These are phyloP conservation scores for Kandelia obovata DNA, from an alignment of 345 rosid species.

Conservation along the genomic window DNA sequence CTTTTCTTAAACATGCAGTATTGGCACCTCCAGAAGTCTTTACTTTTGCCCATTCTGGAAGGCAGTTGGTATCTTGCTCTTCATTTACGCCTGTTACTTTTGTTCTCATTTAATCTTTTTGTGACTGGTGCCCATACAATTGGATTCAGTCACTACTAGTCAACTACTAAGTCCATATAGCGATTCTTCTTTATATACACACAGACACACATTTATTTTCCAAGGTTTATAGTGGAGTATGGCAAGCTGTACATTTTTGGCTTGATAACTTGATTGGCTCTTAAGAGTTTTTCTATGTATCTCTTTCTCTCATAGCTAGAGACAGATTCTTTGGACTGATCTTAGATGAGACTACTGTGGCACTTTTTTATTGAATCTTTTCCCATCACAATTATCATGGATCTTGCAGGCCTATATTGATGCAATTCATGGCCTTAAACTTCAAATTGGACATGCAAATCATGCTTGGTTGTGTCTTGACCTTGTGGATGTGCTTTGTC, in stretches of 20 bases:
- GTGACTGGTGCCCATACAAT: neutral
- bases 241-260: neutral
- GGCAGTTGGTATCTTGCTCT: slow-evolving; percentile 68
- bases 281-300: neutral
- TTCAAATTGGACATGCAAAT: slow-evolving; percentile 67
- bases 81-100: slow-evolving; percentile 9
- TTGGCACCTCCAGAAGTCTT: slow-evolving; percentile 80
- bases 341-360: neutral
- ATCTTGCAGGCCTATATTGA: slow-evolving; percentile 63
- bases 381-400: neutral
- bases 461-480: slow-evolving; percentile 93
- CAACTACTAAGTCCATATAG: too few species aligned
- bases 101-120: slow-evolving; percentile 5
- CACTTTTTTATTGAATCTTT: neutral
- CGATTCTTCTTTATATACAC: too few species aligned
- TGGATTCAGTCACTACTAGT: too few species aligned
- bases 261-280: neutral
- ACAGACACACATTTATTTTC: neutral
- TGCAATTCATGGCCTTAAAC: slow-evolving; percentile 57
- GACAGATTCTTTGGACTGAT: neutral
- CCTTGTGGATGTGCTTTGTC: slow-evolving; percentile 77
- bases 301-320: neutral
- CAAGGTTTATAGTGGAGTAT: neutral
- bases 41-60: slow-evolving; percentile 73
- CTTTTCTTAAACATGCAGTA: slow-evolving; percentile 80